Evolutionary conservation across 805 yeast species (phyloP), one percentile per base, ranked within the genome.

Genomic region (Kuraishia ogatae): DNA sequence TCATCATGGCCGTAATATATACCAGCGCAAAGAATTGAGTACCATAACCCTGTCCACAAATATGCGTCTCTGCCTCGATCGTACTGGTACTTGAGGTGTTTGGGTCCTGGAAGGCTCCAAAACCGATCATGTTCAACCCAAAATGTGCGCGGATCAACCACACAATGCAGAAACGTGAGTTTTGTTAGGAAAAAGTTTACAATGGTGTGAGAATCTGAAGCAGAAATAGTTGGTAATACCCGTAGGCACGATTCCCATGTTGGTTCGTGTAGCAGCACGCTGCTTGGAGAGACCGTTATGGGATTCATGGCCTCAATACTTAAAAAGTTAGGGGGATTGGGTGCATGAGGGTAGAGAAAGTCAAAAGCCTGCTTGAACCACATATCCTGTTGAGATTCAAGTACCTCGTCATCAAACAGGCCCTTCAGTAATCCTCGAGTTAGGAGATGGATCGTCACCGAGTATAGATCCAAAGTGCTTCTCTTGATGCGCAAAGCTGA

Each of bases 71-170:
- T 59, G 11, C 66, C 39, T 50, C 64, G 62, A 13, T 63, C 60
- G 39, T 66, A 66, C 21, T 55, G 28, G 13, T 62, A 57, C 5
- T 65, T 57, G 5, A 71, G 50, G 55, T 71, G 74, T 39, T 63
- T 63, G 15, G 43, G 43, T 35, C 43, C 43, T 15, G 60, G 64
- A 3, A 22, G 39, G 50, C 52, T 54, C 71, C 73, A 71, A 52
- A 64, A 67, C 7, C 57, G 51, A 63, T 79, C 64, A 79, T 86
- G 73, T 78, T 88, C 66, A 84, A 80, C 64, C 85, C 89, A 35
- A 77, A 87, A 65, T 69, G 88, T 54, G 76, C 84, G 52, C 76
- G 84, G 17, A 69, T 81, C 57, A 77, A 87, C 66, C 81, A 85
- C 66, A 78, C 85, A 61, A 56, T 76, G 63, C 11, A 67, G 55